These are phyloP conservation scores for Entonaema liquescens DNA, from an alignment of 495 filamentous ascomycete species.

Conservation along the genomic window DNA sequence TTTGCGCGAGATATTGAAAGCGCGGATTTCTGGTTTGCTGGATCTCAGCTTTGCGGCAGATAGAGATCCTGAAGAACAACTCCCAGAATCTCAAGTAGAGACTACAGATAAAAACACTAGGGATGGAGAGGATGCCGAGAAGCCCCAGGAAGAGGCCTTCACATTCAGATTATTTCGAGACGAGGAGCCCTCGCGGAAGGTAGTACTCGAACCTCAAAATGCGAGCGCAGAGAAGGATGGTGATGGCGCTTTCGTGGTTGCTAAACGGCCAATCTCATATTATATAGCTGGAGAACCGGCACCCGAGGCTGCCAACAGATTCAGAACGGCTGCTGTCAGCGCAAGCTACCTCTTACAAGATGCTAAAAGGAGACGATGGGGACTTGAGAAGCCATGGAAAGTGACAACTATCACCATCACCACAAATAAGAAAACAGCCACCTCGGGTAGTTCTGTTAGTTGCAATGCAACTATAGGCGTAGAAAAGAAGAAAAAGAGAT, in stretches of 20 bases:
- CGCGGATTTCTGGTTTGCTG: slow-evolving; percentile 53
- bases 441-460: slow-evolving; percentile 2
- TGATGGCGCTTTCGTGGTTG: slow-evolving; percentile 51
- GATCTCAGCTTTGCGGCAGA: slow-evolving; percentile 38
- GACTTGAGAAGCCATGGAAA: slow-evolving; percentile 64
- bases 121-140: slow-evolving; percentile 23
- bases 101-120: slow-evolving; percentile 15
- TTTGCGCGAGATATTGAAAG: slow-evolving; percentile 51
- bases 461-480: slow-evolving; percentile 5
- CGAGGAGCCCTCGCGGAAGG: slow-evolving; percentile 46
- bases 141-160: slow-evolving; percentile 51
- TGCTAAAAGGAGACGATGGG: slow-evolving; percentile 57
- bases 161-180: slow-evolving; percentile 64
- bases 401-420: slow-evolving; percentile 51
- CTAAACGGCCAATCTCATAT: slow-evolving; percentile 52
- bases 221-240: slow-evolving; percentile 28
- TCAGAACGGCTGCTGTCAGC: slow-evolving; percentile 53
- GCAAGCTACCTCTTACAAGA: slow-evolving; percentile 54
- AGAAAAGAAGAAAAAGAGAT: slow-evolving; percentile 52
- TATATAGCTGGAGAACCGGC: slow-evolving; percentile 54
- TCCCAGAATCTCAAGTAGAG: not conserved
- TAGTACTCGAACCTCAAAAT: slow-evolving; percentile 47
- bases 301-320: slow-evolving; percentile 42
- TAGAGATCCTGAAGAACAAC: slow-evolving; percentile 3
- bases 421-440: slow-evolving; percentile 1